Base-by-base conservation (phyloP, 1,284 basidiomycete genomes). In the Xerocomus nothofagi region DNA sequence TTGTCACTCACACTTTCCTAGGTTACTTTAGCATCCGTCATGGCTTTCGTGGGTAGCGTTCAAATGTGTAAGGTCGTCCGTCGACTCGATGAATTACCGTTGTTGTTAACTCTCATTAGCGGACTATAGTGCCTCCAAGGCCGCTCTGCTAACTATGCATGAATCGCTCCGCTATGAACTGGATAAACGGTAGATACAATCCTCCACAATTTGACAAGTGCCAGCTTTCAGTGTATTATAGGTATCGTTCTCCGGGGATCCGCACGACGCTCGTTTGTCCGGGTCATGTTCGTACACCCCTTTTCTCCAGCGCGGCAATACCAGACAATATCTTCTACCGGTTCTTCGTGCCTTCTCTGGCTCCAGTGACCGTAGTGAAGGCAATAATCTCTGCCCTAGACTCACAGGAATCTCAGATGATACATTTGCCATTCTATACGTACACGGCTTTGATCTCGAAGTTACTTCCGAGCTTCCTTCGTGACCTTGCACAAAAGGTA, bases 61-160 rank as follows among this genome's bases (percentile, higher is more conserved):
- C 87, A 88, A 67, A 84, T 93, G 83, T 79, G 92, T 93, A 65
- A 64, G 86, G 75, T 34, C 14, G 7, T 33, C 11, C 21, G 14
- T 29, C 21, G 7, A 30, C 34, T 37, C 21, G 1, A n/a, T 30
- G n/a, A 14, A 30, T 27, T 21, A 4, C 5, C n/a, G 15, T 54
- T 18, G 15, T 54, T 51, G 24, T 38, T 53, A 36, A 61, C 18
- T n/a, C n/a, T 36, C 52, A 49, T 11, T 53, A 92, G 91, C 84
- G 61, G 93, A 95, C 68, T 97, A 96, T 65, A 80, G 79, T 65
- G 91, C 91, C 6, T 91, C 91, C 26, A 97, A 96, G 71, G 90
- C 91, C 9, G 93, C 92, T 9, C 62, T 88, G 18, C 74, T 88
- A 18, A 80, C 80, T 24, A 69, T 96, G 38, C 82, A 93, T 57